phyloP scores from a whole-genome alignment of 768 basidiomycete species.

The Lactarius pseudohatsudake region DNA sequence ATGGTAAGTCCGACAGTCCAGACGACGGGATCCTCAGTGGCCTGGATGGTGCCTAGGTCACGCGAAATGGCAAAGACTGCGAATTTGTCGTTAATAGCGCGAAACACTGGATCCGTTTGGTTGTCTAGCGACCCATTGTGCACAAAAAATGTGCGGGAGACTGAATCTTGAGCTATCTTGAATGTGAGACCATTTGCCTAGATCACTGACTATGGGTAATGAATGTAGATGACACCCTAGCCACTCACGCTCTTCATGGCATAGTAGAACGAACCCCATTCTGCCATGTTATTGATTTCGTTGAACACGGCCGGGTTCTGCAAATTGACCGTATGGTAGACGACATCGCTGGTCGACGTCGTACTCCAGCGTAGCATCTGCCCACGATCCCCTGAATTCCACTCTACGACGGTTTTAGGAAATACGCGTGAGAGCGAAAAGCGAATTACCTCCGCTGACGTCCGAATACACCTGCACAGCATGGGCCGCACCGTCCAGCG shows the following conservation, averaged over 20 bases:
- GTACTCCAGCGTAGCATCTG: conserved; percentile 14
- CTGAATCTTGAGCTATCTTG: conserved; percentile 21
- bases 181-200: conserved; percentile 26
- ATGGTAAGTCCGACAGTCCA: background rate
- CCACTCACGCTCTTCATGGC: conserved; percentile 24
- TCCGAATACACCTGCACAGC: conserved; percentile 42
- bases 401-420: conserved; percentile 24
- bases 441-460: conserved; percentile 38
- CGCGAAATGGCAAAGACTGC: conserved; percentile 33
- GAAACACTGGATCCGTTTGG: conserved; percentile 17
- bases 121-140: conserved; percentile 27
- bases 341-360: background rate
- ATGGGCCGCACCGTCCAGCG: conserved; percentile 38
- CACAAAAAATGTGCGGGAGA: conserved; percentile 29
- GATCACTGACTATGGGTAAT: background rate
- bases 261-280: conserved; percentile 29
- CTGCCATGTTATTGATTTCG: conserved; percentile 24
- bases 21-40: conserved; percentile 14
- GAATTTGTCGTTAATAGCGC: conserved; percentile 26
- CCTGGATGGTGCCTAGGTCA: conserved; percentile 32
- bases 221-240: background rate
- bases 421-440: background rate
- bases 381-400: conserved; percentile 30
- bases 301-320: conserved; percentile 11
- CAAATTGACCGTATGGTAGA: conserved; percentile 25